Evolutionary conservation across 2,329 filamentous ascomycete species (phyloP), one percentile per base, ranked within the genome.

Genomic region (Claviceps sp.): DNA sequence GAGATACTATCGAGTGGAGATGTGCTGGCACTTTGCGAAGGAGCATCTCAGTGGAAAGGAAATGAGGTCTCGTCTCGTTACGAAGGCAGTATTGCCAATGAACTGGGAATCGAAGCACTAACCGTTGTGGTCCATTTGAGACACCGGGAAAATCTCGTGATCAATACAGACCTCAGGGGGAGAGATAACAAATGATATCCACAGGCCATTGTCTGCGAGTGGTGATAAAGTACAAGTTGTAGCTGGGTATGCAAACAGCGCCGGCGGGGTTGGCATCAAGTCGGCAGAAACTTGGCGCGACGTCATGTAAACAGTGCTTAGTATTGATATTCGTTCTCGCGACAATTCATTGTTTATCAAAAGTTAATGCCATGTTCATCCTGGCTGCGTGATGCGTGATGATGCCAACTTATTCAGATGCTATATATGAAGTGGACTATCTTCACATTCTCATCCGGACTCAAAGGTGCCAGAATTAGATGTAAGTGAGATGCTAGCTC

Each of bases 51-150:
- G 34, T 43, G 54, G 5, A 50, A 49, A 50, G 53, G 50, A 6
- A 51, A 56, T 50, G 50, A 54, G 50, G 20, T 13, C 1, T 2
- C 9, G 14, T 14, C 4, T n/a, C 20, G 22, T 16, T 40, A 47
- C 7, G 17, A 48, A 29, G 47, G 39, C 22, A 51, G n/a, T 26
- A 23, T 44, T 20, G 45, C 37, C 38, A 65, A 65, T 16, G 67
- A 71, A 23, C 55, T 71, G 45, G 69, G 68, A 16, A 70, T 77
- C 34, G 67, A 74, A 53, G 73, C 73, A 11, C 59, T 77, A 49
- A 77, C 74, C 5, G 71, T 77, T 53, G 70, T 76, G 46, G 64
- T 78, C 61, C 75, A 76, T 60, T 62, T 74, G 57, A 71, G 62
- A 57, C 68, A 69, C 45, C 72, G 68, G 60, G 73, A 76, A 47